Evolutionary conservation across 1,284 basidiomycete species (phyloP).

Genomic region (Tremellales sp.): DNA sequence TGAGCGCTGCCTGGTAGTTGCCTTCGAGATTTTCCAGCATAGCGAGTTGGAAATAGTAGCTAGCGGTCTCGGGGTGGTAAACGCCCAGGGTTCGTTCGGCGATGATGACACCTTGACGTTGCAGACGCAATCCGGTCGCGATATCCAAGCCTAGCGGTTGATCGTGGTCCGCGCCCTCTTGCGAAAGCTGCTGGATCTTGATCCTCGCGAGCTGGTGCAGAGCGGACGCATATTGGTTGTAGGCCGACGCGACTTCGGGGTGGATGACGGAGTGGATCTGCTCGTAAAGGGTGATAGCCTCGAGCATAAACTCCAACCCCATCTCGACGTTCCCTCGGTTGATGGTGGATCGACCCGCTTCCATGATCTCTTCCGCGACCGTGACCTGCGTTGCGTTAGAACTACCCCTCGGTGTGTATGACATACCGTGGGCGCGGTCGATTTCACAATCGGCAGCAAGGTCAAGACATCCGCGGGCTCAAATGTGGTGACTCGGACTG

Average conservation of each 20-base stretch:
- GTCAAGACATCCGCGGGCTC: constrained; percentile 54
- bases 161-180: constrained; percentile 41
- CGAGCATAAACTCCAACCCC: constrained; percentile 55
- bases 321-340: constrained; percentile 52
- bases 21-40: constrained; percentile 53
- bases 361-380: constrained; percentile 56
- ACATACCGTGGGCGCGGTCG: constrained; percentile 51
- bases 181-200: constrained; percentile 44
- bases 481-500: constrained; percentile 47
- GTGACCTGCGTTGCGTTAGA: constrained; percentile 34
- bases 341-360: constrained; percentile 53
- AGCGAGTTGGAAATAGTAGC: constrained; percentile 57
- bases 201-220: constrained; percentile 50
- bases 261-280: constrained; percentile 57
- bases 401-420: background rate
- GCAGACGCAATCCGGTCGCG: constrained; percentile 52
- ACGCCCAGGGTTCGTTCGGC: constrained; percentile 56
- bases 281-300: constrained; percentile 56
- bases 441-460: constrained; percentile 54
- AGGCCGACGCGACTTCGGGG: constrained; percentile 55
- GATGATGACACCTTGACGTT: constrained; percentile 56
- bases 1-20: constrained; percentile 49
- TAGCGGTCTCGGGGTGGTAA: constrained; percentile 54
- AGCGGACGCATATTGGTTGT: constrained; percentile 53
- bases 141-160: constrained; percentile 48